Base-by-base conservation (phyloP, 441 rosid genomes). In the Cnidoscolus chayamansa region DNA sequence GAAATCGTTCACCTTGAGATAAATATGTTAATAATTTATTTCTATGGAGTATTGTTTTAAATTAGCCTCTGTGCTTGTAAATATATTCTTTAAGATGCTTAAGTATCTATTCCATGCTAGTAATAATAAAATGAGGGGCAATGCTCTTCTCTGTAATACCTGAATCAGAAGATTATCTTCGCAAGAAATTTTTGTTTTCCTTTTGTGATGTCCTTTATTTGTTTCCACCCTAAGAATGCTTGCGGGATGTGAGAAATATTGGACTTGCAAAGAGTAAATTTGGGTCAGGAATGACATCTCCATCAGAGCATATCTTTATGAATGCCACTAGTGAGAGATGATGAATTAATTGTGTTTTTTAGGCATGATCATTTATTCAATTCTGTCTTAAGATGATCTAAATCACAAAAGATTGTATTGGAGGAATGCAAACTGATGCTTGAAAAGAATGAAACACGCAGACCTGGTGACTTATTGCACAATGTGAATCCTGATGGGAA, bases 391-490 rank as follows among this genome's bases (percentile, higher is more conserved):
- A 4, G 60, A 47, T 10, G 47, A 54, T 63, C 15, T 51, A 54
- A 13, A 1, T 37, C 48, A 40, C 25, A 31, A 51, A 15, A 16
- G 50, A 48, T 25, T 13, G 3, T 12, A 50, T 72, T 30, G 4
- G 16, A 55, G 15, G 63, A 20, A 58, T 65, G 51, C 13, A 48
- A 55, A 25, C 60, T 64, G 65, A 63, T 63, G 20, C 49, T 59
- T 45, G 40, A 49, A 60, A 62, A 47, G 1, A 48, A 45, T 53
- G n/a, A 67, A 60, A 60, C 20, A 2, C 3, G 3, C 71, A 68
- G 76, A 57, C 20, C 49, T 12, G 65, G 17, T 77, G 71, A 55
- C 56, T 40, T 63, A 37, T n/a, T 63, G 47, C 31, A 66, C 71
- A 51, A 49, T 50, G 55, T 7, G 45, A 63, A 47, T 55, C 70